phyloP scores from a whole-genome alignment of 257 asterid genomes.

The Przewalskia tangutica region DNA sequence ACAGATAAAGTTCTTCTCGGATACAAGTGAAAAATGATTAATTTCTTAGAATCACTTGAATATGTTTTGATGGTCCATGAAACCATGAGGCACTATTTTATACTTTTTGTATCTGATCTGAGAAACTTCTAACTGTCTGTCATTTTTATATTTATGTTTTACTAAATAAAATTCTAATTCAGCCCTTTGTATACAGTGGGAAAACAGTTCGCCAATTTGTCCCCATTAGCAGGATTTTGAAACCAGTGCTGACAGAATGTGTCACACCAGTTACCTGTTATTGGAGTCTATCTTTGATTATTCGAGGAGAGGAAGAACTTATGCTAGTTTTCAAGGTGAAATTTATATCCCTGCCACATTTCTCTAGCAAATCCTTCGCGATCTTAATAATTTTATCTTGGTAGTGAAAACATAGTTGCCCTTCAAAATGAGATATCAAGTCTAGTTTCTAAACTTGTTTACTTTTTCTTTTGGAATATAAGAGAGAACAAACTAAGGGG shows the following conservation, averaged over 20 bases:
- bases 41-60: background rate
- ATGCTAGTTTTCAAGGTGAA: conserved; percentile 72
- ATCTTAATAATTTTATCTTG: background rate
- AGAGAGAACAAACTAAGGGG: background rate
- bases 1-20: background rate
- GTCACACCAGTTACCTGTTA: conserved; percentile 97
- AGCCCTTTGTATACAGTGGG: conserved; percentile 45
- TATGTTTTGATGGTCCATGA: background rate
- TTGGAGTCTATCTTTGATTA: conserved; percentile 73
- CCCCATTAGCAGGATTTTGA: conserved; percentile 58
- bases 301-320: conserved; percentile 64
- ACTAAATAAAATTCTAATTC: background rate
- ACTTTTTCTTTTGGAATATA: background rate
- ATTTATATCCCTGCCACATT: background rate
- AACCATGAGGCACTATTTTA: background rate
- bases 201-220: conserved; percentile 46
- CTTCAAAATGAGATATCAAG: background rate
- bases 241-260: conserved; percentile 84
- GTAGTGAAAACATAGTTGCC: background rate
- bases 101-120: background rate
- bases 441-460: background rate
- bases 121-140: background rate
- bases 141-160: background rate
- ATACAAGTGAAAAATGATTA: background rate
- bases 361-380: background rate